Conservation (phyloP, 2,329 filamentous ascomycete species). For the Metarhizium robertsii region DNA sequence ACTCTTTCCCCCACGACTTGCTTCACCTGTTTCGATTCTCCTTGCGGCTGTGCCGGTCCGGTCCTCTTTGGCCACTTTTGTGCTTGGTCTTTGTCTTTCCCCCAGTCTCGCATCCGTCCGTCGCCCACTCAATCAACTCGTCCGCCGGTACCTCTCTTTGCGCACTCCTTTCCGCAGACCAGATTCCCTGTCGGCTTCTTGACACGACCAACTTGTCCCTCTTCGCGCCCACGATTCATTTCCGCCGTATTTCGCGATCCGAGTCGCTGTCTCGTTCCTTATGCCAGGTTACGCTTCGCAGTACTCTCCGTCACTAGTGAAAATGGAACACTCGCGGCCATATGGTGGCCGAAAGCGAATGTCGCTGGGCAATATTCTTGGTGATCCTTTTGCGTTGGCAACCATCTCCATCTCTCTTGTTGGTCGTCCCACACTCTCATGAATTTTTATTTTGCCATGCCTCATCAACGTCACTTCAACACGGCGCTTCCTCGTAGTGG, state of each 20-base stretch:
- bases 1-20: conserved; percentile 3
- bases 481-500: neutral
- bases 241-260: neutral
- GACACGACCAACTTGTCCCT: neutral
- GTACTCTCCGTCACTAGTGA: conserved; percentile 63
- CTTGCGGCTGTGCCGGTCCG: conserved; percentile 11
- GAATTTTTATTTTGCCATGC: neutral
- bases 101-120: neutral
- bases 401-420: conserved; percentile 88
- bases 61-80: conserved; percentile 2
- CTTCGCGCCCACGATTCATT: neutral
- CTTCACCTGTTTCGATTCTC: conserved; percentile 2
- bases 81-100: neutral
- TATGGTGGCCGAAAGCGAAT: conserved; percentile 52
- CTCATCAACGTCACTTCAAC: neutral
- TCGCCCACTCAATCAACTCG: neutral
- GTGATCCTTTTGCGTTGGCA: conserved; percentile 91
- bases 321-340: conserved; percentile 65
- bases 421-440: conserved; percentile 30
- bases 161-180: neutral
- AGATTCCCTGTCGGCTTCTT: neutral
- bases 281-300: conserved; percentile 70
- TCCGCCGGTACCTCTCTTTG: conserved; percentile 1
- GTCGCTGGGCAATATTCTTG: conserved; percentile 73
- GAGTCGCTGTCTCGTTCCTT: conserved; percentile 24